Evolutionary conservation across 1,139 yeast species (phyloP), one percentile per base, ranked within the genome.

Genomic region (Candida freyschussii): DNA sequence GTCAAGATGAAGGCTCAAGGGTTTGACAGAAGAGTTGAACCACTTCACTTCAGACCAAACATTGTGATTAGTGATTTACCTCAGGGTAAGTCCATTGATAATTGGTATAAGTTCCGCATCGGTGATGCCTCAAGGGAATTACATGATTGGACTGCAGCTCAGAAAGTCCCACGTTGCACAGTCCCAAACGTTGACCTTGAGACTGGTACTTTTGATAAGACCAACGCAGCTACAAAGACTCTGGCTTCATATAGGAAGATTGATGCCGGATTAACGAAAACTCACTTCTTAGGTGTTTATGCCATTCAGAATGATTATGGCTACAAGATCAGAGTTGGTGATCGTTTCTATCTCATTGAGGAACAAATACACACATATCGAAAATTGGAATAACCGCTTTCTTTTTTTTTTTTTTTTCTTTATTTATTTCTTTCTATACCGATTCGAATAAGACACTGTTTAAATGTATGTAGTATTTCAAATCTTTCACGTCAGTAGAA

Each of bases 391-490:
- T 21, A 17, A 24, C 8, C 24, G 12, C 12, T n/a, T 21, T 21
- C 9, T 21, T 11, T 23, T 9, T 12, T 6, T 9, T 13, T n/a
- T 10, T 8, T n/a, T 16, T 8, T 4, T 11, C 11, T 12, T 12
- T 11, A 10, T 19, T 17, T 14, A 17, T 13, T 7, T 16, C 6
- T 6, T 7, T 16, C 21, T 17, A 14, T 17, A 5, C n/a, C 11
- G 13, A 17, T 20, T 34, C 36, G 12, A 67, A 69, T 17, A 63
- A 38, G 17, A 72, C 65, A 48, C 76, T 70, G 16, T 59, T 56
- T 44, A 67, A 53, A 38, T 67, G 60, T 32, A 74, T 48, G 36
- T 62, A 73, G 45, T 69, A 73, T 17, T 52, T 57, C 36, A 72
- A 54, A 31, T 59, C 60, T 11, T 43, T 53, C 4, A 47, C 54